Percentiles rank a stretch among this genome's conserved stretches.
phyloP scores from a whole-genome alignment of 2,329 filamentous ascomycete species.

The Daldinia eschscholtzii region DNA sequence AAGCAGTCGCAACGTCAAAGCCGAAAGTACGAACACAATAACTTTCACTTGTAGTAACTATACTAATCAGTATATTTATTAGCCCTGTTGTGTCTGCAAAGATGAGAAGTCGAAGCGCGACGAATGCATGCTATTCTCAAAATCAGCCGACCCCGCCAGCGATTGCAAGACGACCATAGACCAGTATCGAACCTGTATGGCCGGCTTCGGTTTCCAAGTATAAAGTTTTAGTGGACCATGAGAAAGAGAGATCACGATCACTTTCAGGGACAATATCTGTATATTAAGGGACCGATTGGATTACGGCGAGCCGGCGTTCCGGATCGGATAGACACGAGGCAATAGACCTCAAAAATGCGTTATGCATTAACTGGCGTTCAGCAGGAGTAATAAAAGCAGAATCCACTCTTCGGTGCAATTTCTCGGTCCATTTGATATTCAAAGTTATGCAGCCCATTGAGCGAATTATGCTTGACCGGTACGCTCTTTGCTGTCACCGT shows the following conservation, averaged over 20 bases:
- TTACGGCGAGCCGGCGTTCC: constrained; percentile 37
- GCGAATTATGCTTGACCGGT: constrained; percentile 27
- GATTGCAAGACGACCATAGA: constrained; percentile 88
- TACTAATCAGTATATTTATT: constrained; percentile 29
- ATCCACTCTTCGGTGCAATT: constrained; percentile 43
- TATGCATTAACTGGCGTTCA: constrained; percentile 37
- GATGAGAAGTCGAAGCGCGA: constrained; percentile 92
- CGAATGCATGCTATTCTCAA: constrained; percentile 99
- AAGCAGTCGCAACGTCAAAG: constrained; percentile 48
- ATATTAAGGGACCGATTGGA: constrained; percentile 33
- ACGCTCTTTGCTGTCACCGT: not conserved
- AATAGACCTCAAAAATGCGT: constrained; percentile 23
- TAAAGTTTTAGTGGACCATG: constrained; percentile 48
- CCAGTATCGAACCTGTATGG: constrained; percentile 92
- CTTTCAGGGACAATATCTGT: constrained; percentile 23
- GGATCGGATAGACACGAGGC: constrained; percentile 34
- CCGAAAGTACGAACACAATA: constrained; percentile 50
- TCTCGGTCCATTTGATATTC: constrained; percentile 35
- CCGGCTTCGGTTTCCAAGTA: constrained; percentile 87
- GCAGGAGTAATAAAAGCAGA: constrained; percentile 32
- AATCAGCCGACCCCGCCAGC: constrained; percentile 80
- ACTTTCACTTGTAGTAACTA: not conserved
- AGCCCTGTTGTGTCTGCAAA: constrained; percentile 99
- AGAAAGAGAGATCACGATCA: not conserved
- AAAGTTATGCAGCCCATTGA: constrained; percentile 22